Percentiles rank a stretch among this genome's conserved stretches.
These are phyloP conservation scores for Penicillium diatomitis DNA, from an alignment of 495 filamentous ascomycete species.

Conservation along the genomic window DNA sequence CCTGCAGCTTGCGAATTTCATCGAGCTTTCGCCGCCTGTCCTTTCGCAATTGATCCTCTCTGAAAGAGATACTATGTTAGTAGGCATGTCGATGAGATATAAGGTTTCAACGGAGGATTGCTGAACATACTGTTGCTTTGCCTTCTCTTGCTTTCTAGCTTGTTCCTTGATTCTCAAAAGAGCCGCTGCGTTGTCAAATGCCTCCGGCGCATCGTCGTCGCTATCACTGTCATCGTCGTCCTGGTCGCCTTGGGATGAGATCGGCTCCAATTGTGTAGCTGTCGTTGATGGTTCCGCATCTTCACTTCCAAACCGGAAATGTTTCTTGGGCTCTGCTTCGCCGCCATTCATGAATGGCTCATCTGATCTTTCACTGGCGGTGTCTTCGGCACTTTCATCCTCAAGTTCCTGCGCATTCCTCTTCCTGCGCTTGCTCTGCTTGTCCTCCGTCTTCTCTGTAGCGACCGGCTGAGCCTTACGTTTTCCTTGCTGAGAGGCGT, in stretches of 20 bases:
- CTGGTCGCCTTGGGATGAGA: conserved; percentile 11
- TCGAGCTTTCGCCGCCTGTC: conserved; percentile 43
- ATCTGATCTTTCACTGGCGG: background rate
- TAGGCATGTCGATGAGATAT: background rate
- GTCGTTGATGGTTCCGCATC: conserved; percentile 28
- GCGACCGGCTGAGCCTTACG: conserved; percentile 21
- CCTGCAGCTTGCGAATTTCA: conserved; percentile 38
- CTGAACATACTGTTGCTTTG: conserved; percentile 27
- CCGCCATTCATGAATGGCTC: conserved; percentile 9
- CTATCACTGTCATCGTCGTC: conserved; percentile 25
- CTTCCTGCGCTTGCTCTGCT: conserved; percentile 33
- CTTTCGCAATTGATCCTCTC: conserved; percentile 35
- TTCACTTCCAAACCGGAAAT: conserved; percentile 38
- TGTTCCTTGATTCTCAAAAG: conserved; percentile 31
- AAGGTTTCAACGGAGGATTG: too few species aligned
- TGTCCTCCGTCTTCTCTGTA: conserved; percentile 15
- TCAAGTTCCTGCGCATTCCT: conserved; percentile 17
- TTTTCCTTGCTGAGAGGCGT: conserved; percentile 18
- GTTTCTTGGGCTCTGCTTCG: conserved; percentile 19
- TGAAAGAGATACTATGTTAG: conserved; percentile 17
- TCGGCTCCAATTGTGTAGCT: conserved; percentile 14
- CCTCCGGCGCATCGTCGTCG: conserved; percentile 44
- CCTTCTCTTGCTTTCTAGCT: conserved; percentile 32
- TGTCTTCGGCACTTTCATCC: conserved; percentile 8
- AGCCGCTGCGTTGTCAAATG: conserved; percentile 37